Percentiles rank a stretch among this genome's conserved stretches.
Conservation (phyloP, 805 yeast genomes). For the Maudiozyma barnettii region DNA sequence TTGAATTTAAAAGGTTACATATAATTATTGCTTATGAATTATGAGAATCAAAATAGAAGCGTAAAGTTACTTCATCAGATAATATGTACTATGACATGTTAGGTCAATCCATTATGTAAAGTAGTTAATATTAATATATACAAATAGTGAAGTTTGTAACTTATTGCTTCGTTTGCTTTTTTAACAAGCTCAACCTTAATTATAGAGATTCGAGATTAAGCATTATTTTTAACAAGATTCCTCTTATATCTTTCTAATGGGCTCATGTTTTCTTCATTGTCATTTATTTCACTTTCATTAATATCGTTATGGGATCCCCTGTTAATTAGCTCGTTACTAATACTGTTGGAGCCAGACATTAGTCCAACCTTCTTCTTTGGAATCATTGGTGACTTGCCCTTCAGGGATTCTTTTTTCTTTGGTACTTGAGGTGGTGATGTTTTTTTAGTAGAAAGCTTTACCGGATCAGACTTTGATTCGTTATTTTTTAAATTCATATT, state of each 20-base stretch:
- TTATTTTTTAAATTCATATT: background rate
- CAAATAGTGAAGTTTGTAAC: too few relatives aligned
- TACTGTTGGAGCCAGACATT: too few relatives aligned
- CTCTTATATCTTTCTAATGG: conserved; percentile 4
- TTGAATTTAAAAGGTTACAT: too few relatives aligned
- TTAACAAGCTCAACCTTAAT: too few relatives aligned
- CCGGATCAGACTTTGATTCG: background rate
- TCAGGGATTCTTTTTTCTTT: conserved; percentile 2
- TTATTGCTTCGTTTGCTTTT: too few relatives aligned
- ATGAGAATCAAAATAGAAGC: too few relatives aligned
- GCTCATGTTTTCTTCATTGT: background rate
- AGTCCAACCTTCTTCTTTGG: conserved; percentile 9
- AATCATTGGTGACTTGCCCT: conserved; percentile 10
- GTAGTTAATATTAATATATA: background rate
- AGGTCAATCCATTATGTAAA: background rate
- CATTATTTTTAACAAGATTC: background rate
- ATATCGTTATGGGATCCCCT: background rate
- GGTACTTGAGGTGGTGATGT: conserved; percentile 1
- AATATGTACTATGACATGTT: too few relatives aligned
- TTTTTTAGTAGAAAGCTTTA: background rate
- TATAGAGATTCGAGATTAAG: background rate
- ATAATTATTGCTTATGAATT: too few relatives aligned
- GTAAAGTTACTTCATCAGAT: too few relatives aligned
- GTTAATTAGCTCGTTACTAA: background rate
- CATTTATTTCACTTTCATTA: background rate